Evolutionary conservation across 371 early-diverging fungal species (phyloP), one percentile per base, ranked within the genome.

Genomic region (Syncephalis fuscata): DNA sequence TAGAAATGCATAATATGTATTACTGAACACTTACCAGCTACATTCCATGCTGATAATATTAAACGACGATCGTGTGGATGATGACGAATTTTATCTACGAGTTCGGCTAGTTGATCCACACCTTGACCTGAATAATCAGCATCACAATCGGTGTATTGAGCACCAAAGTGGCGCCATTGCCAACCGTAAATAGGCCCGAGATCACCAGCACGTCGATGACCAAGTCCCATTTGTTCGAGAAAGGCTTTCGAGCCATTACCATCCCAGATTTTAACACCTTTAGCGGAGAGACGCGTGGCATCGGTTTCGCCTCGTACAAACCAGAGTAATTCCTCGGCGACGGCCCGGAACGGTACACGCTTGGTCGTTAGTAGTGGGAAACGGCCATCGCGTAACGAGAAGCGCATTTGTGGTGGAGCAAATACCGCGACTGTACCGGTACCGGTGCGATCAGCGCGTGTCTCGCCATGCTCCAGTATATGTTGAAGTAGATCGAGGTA

Each of bases 141-240:
- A 53, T 91, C 80, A 32, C 84, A 85, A 44, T 82, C 85, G 22
- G 65, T 57, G 59, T 99, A 99, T 49, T 80, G 64, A 0, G 99
- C 99, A 0, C 99, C 99, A 73, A 97, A 99, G 61, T 99, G 97
- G 38, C 99, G 71, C 99, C 99, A 99, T 61, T 99, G 99, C 64
- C 93, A 99, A 7, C 99, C 99, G 57, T 99, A 99, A 24, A 99
- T 89, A 1, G 99, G 99, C 0, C 99, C 99, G 20, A 99, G 65
- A 55, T 99, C 99, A 17, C 97, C 96, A 48, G 82, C 88, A 49
- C 78, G 72, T 32, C 86, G 75, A 54, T 92, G 64, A 0, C 60
- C 36, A 20, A 98, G 66, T 0, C 98, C 98, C 7, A 81, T 56
- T 39, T 71, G 69, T 61, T 95, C 97, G 19, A 99, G 68, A 52